These are phyloP conservation scores for Erysiphe pulchra DNA, from an alignment of 2,329 filamentous ascomycete species.

Conservation along the genomic window DNA sequence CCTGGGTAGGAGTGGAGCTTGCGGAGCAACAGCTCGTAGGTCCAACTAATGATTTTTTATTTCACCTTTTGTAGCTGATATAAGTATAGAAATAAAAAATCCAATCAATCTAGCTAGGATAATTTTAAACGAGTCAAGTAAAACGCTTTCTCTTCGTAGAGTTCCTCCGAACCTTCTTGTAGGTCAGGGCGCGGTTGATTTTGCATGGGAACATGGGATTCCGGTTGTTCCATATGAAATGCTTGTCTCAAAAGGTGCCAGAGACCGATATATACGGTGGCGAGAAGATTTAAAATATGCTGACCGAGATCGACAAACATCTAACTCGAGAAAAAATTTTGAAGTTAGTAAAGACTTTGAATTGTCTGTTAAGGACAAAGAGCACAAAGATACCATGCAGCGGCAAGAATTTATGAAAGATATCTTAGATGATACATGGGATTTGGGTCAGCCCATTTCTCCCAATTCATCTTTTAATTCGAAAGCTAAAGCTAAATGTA, in stretches of 20 bases:
- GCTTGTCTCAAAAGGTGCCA: conserved; percentile 56
- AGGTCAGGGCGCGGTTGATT: conserved; percentile 63
- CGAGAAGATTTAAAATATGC: conserved; percentile 40
- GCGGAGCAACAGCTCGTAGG: conserved; percentile 73
- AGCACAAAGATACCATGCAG: conserved; percentile 5
- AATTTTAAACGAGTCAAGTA: conserved; percentile 52
- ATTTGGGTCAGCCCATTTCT: conserved; percentile 35
- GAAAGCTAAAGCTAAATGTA: not conserved
- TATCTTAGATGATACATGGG: conserved; percentile 31
- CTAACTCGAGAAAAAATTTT: conserved; percentile 4
- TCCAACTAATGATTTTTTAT: conserved; percentile 6
- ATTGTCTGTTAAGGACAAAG: conserved; percentile 8
- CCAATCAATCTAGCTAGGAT: conserved; percentile 69
- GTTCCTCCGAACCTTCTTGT: conserved; percentile 86
- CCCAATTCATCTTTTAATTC: conserved; percentile 12
- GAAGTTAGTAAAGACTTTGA: conserved; percentile 8
- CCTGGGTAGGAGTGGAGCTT: conserved; percentile 71
- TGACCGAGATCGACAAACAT: conserved; percentile 18
- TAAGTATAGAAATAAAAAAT: conserved; percentile 53
- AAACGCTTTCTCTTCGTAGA: conserved; percentile 56
- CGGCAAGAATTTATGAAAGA: conserved; percentile 25
- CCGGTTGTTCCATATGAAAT: conserved; percentile 45
- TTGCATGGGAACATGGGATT: conserved; percentile 58
- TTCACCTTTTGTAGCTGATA: not conserved
- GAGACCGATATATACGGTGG: conserved; percentile 62